phyloP scores from a whole-genome alignment of 768 basidiomycete genomes.

The Scleroderma citrinum region DNA sequence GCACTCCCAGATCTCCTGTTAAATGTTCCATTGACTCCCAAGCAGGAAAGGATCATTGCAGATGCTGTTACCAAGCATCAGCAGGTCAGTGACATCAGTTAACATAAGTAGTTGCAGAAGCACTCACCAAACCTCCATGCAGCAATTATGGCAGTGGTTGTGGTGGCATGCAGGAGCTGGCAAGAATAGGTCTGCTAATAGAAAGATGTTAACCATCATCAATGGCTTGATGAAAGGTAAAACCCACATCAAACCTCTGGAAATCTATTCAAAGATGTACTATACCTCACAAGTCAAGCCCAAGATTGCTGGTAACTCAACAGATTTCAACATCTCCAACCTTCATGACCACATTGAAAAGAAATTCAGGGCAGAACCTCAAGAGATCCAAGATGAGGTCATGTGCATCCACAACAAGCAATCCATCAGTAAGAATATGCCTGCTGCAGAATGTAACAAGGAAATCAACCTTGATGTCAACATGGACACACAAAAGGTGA shows the following conservation, averaged over 20 bases:
- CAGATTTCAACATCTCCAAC: not conserved
- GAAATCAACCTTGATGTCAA: not conserved
- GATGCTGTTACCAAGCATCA: not conserved
- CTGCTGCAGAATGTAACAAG: not conserved
- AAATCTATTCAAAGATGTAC: slow-evolving; percentile 1
- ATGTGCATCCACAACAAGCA: not conserved
- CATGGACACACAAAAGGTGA: not conserved
- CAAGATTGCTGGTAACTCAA: not conserved
- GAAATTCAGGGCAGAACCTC: not conserved
- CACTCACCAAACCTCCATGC: not conserved
- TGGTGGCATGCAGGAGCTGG: not conserved
- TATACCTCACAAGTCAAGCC: not conserved
- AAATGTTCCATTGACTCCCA: not conserved
- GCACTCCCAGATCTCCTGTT: not conserved
- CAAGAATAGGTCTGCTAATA: not conserved
- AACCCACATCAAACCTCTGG: not conserved
- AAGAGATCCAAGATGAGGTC: not conserved
- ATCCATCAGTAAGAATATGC: not conserved
- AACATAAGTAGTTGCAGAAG: no score
- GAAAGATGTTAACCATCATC: not conserved
- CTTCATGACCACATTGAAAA: not conserved
- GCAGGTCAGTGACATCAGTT: not conserved
- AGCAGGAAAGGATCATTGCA: not conserved
- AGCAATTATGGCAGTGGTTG: slow-evolving; percentile 1
- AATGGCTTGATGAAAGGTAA: not conserved